Conservation (phyloP, 495 filamentous ascomycete genomes). For the Filosporella fistucella region DNA sequence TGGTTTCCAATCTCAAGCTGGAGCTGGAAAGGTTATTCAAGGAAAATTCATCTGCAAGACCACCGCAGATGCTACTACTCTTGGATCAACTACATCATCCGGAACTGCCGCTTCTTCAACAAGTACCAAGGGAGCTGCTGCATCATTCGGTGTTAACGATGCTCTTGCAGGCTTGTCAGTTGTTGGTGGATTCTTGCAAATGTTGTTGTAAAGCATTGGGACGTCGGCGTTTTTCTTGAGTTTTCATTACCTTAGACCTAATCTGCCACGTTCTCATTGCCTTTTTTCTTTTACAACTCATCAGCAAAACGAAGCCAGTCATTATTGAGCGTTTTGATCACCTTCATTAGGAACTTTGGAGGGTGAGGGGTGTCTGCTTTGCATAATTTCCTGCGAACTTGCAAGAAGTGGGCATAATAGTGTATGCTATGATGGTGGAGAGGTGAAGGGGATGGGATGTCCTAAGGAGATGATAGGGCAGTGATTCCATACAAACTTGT, state of each 20-base stretch:
- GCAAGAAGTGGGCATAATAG: background rate
- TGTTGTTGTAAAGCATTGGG: slow-evolving; percentile 30
- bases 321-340: slow-evolving; percentile 21
- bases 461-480: slow-evolving; percentile 5
- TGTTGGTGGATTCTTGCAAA: slow-evolving; percentile 27
- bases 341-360: slow-evolving; percentile 9
- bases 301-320: slow-evolving; percentile 12
- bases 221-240: slow-evolving; percentile 23
- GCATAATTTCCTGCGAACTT: slow-evolving; percentile 1
- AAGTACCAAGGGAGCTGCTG: slow-evolving; percentile 40
- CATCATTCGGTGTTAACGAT: slow-evolving; percentile 31
- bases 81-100: slow-evolving; percentile 24
- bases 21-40: slow-evolving; percentile 45
- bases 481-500: slow-evolving; percentile 20
- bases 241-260: slow-evolving; percentile 29
- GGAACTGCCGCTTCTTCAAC: slow-evolving; percentile 27
- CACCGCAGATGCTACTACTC: slow-evolving; percentile 32
- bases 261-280: slow-evolving; percentile 26
- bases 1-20: slow-evolving; percentile 37
- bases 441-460: background rate
- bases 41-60: slow-evolving; percentile 56
- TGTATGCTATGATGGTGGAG: background rate
- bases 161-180: slow-evolving; percentile 27
- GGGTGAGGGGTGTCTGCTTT: slow-evolving; percentile 1
- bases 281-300: slow-evolving; percentile 13